Evolutionary conservation across 306 rosid species (phyloP).

Genomic region (Castanospermum australe): DNA sequence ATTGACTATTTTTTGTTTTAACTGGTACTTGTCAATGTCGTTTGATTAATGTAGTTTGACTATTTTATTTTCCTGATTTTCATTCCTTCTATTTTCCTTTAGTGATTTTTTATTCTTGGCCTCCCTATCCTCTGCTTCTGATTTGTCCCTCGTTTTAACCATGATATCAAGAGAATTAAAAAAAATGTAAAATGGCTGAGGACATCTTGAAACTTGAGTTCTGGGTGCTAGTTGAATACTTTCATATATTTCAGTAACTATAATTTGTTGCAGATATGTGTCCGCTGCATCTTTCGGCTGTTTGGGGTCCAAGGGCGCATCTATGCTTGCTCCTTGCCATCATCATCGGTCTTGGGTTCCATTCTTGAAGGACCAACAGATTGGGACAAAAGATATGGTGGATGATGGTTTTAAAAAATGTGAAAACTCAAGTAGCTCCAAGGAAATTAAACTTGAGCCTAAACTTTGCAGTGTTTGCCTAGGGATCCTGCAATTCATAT

Average conservation of each 20-base stretch:
- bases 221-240: not conserved
- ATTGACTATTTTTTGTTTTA: too few relatives aligned
- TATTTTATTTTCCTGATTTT: too few relatives aligned
- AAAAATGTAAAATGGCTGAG: too few relatives aligned
- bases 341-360: conserved; percentile 31
- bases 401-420: conserved; percentile 6
- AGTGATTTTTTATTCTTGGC: too few relatives aligned
- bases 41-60: too few relatives aligned
- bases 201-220: too few relatives aligned
- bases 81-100: too few relatives aligned
- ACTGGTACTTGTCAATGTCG: too few relatives aligned
- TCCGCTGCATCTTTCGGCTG: conserved; percentile 54
- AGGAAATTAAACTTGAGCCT: conserved; percentile 21
- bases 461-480: conserved; percentile 52
- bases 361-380: conserved; percentile 32
- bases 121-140: too few relatives aligned
- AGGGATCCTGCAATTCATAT: conserved; percentile 62
- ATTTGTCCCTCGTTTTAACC: too few relatives aligned
- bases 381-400: conserved; percentile 7
- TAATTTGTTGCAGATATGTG: conserved; percentile 44
- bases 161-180: too few relatives aligned
- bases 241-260: not conserved
- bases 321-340: conserved; percentile 14
- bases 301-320: conserved; percentile 42
- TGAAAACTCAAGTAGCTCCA: not conserved